Evolutionary conservation across 2,329 filamentous ascomycete species (phyloP).

Genomic region (Xylaria digitata): DNA sequence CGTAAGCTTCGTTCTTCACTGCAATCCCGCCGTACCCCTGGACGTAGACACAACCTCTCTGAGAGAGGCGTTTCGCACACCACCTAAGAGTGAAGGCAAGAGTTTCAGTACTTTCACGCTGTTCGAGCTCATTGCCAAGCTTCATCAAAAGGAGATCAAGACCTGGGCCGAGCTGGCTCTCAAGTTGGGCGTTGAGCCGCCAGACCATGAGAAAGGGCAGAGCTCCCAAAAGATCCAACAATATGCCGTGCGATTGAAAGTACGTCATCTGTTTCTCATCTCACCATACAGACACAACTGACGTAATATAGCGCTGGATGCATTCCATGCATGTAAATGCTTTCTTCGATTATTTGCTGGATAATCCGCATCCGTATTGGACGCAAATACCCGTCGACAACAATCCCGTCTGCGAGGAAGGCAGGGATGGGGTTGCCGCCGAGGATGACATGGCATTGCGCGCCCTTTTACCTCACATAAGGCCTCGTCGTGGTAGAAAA

Average conservation of each 20-base stretch:
- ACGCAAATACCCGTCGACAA: slow-evolving; percentile 75
- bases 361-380: slow-evolving; percentile 83
- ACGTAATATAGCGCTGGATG: slow-evolving; percentile 79
- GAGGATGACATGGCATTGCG: slow-evolving; percentile 91
- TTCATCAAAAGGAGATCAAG: slow-evolving; percentile 86
- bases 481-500: slow-evolving; percentile 70
- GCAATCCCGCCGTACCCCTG: slow-evolving; percentile 83
- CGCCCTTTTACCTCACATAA: slow-evolving; percentile 82
- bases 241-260: slow-evolving; percentile 92
- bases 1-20: slow-evolving; percentile 86
- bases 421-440: slow-evolving; percentile 82
- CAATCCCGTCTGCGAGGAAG: slow-evolving; percentile 70
- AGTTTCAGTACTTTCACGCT: slow-evolving; percentile 82
- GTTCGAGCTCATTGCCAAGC: slow-evolving; percentile 80
- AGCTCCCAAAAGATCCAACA: slow-evolving; percentile 95
- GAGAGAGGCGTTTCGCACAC: slow-evolving; percentile 79
- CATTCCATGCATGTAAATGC: slow-evolving; percentile 94
- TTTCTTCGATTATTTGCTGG: slow-evolving; percentile 90
- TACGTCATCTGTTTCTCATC: slow-evolving; percentile 51
- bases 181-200: slow-evolving; percentile 87
- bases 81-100: slow-evolving; percentile 89
- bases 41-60: slow-evolving; percentile 77
- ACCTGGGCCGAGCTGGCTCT: slow-evolving; percentile 92
- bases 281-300: slow-evolving; percentile 50
- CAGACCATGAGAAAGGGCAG: slow-evolving; percentile 83